phyloP scores from a whole-genome alignment of 352 stramenopile species.

The Phytopythium kandeliae region DNA sequence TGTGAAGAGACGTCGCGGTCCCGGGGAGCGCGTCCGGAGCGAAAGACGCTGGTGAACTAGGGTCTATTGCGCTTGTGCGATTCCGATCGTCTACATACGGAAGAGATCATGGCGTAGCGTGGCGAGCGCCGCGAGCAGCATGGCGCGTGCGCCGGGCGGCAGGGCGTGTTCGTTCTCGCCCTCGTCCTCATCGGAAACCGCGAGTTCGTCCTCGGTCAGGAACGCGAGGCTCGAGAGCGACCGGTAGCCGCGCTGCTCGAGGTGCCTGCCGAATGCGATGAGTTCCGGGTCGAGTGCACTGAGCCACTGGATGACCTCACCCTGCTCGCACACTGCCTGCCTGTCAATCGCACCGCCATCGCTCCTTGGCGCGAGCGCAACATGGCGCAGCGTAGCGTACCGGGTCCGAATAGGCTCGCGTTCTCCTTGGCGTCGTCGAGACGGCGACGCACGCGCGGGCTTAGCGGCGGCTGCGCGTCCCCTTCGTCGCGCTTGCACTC shows the following conservation, averaged over 20 bases:
- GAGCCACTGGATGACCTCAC: slow-evolving; percentile 83
- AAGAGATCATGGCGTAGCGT: slow-evolving; percentile 75
- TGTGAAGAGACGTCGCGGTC: no score
- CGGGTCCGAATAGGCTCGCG: slow-evolving; percentile 60
- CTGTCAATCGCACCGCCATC: no score
- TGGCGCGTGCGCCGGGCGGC: slow-evolving; percentile 19
- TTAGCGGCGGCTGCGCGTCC: slow-evolving; percentile 25
- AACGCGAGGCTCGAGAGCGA: slow-evolving; percentile 82
- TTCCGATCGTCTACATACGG: slow-evolving; percentile 46
- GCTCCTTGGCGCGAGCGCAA: no score
- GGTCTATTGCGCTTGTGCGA: neutral
- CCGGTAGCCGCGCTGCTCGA: slow-evolving; percentile 60
- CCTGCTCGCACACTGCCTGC: slow-evolving; percentile 59
- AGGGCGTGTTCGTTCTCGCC: slow-evolving; percentile 21
- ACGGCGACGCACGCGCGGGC: slow-evolving; percentile 57
- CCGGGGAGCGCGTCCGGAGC: no score
- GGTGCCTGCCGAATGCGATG: slow-evolving; percentile 43
- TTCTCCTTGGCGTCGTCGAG: slow-evolving; percentile 77
- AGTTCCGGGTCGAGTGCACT: slow-evolving; percentile 64
- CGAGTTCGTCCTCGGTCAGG: slow-evolving; percentile 66
- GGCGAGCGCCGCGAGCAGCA: slow-evolving; percentile 61
- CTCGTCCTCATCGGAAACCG: neutral
- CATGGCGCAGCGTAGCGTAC: slow-evolving; percentile 15
- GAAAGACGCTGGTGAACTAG: neutral
- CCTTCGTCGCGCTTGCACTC: slow-evolving; percentile 16